A percentile compares a stretch with the other conserved stretches of the same genome.
These are phyloP conservation scores for Trichoderma asperellum DNA, from an alignment of 2,329 filamentous ascomycete genomes.

Conservation along the genomic window DNA sequence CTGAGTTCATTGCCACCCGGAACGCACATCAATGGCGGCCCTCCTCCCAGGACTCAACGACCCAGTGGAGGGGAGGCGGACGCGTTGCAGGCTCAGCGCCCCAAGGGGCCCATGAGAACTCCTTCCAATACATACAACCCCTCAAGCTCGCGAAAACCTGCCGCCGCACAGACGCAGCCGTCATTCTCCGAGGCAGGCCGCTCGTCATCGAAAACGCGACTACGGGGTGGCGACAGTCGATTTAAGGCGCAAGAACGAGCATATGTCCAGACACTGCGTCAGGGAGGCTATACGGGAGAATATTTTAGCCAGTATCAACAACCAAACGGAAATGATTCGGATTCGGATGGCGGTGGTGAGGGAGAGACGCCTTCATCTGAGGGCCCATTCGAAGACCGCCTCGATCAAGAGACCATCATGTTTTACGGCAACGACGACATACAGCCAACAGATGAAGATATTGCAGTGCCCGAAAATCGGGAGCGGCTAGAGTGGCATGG, in stretches of 20 bases:
- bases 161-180: slow-evolving; percentile 47
- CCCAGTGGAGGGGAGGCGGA: slow-evolving; percentile 30
- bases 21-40: slow-evolving; percentile 47
- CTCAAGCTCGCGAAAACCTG: slow-evolving; percentile 59
- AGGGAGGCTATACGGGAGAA: slow-evolving; percentile 62
- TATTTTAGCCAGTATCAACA: slow-evolving; percentile 72
- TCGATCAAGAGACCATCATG: slow-evolving; percentile 89
- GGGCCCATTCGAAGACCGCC: slow-evolving; percentile 79
- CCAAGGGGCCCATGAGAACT: slow-evolving; percentile 70
- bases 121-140: slow-evolving; percentile 81
- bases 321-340: slow-evolving; percentile 73
- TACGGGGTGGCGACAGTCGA: slow-evolving; percentile 49
- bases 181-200: slow-evolving; percentile 51
- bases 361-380: slow-evolving; percentile 79
- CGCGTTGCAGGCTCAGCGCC: slow-evolving; percentile 61
- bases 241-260: slow-evolving; percentile 78
- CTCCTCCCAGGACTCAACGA: slow-evolving; percentile 47
- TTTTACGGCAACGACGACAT: slow-evolving; percentile 90
- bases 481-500: slow-evolving; percentile 97
- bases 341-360: slow-evolving; percentile 71
- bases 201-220: slow-evolving; percentile 58
- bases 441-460: slow-evolving; percentile 85
- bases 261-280: slow-evolving; percentile 88
- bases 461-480: slow-evolving; percentile 83
- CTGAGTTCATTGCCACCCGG: slow-evolving; percentile 49